A percentile compares a stretch with the other conserved stretches of the same genome.
Evolutionary conservation across 1,284 basidiomycete species (phyloP).

Genomic region (Naganishia sp.): DNA sequence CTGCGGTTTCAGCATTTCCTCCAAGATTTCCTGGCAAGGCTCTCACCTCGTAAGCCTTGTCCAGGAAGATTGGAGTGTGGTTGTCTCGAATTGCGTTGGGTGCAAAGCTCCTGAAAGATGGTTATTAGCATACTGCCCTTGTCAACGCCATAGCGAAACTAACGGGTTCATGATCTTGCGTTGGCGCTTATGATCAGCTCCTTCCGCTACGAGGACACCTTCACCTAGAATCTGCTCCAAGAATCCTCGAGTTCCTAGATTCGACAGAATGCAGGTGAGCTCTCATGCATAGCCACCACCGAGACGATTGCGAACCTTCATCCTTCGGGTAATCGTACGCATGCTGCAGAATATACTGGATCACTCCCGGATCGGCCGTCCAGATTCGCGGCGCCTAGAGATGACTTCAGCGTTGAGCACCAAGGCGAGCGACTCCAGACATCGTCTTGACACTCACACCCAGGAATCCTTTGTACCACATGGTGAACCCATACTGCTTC

Average conservation of each 20-base stretch:
- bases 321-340: slow-evolving; percentile 69
- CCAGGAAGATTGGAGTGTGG: slow-evolving; percentile 65
- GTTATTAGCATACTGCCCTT: too few relatives aligned
- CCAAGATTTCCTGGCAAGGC: neutral
- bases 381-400: slow-evolving; percentile 55
- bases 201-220: slow-evolving; percentile 53
- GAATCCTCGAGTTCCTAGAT: slow-evolving; percentile 52
- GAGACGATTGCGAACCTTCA: slow-evolving; percentile 50
- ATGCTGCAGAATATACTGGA: slow-evolving; percentile 63
- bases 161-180: slow-evolving; percentile 55
- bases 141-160: slow-evolving; percentile 43
- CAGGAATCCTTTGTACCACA: slow-evolving; percentile 38
- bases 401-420: too few relatives aligned
- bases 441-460: slow-evolving; percentile 15
- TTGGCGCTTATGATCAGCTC: slow-evolving; percentile 59
- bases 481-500: slow-evolving; percentile 28
- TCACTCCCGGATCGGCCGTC: slow-evolving; percentile 63
- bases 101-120: slow-evolving; percentile 58
- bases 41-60: slow-evolving; percentile 62
- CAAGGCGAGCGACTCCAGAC: neutral
- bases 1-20: neutral
- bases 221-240: slow-evolving; percentile 55
- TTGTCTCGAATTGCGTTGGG: slow-evolving; percentile 59
- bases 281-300: too few relatives aligned
- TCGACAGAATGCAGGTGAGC: neutral